Evolutionary conservation across 176 grass and related monocot genomes (phyloP).

Genomic region (Secale cereale): DNA sequence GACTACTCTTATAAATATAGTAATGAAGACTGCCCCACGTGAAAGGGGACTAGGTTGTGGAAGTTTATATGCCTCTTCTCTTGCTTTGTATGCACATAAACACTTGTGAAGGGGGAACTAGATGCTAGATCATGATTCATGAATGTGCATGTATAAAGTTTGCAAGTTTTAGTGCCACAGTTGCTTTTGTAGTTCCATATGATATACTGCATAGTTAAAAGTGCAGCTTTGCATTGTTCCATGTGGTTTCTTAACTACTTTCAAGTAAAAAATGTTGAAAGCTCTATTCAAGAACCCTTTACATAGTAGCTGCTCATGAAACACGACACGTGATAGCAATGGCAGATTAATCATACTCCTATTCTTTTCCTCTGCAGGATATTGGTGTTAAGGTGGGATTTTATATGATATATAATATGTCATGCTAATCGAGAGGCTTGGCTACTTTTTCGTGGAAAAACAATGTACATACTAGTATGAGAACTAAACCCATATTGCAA

Average conservation of each 20-base stretch:
- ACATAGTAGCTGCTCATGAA: neutral
- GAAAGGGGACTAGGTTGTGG: neutral
- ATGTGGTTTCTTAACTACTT: neutral
- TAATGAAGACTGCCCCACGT: neutral
- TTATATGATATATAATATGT: conserved; percentile 20
- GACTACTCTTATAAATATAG: neutral
- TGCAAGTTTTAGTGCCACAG: too few relatives aligned
- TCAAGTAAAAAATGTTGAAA: neutral
- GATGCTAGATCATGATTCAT: neutral
- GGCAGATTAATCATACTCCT: neutral
- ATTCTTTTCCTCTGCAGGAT: conserved; percentile 14
- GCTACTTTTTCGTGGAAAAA: conserved; percentile 6
- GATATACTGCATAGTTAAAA: neutral
- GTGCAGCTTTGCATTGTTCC: neutral
- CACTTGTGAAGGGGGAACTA: neutral
- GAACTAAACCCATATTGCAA: conserved; percentile 26
- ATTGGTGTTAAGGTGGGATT: neutral
- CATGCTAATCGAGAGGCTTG: conserved; percentile 4
- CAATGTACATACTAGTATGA: conserved; percentile 52
- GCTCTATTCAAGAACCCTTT: neutral
- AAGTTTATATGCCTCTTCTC: neutral
- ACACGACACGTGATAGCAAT: neutral
- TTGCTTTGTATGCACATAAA: neutral
- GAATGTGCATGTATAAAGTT: neutral
- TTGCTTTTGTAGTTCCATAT: neutral